Evolutionary conservation across 1,139 yeast species (phyloP), one percentile per base, ranked within the genome.

Genomic region (Blastobotrys apis): DNA sequence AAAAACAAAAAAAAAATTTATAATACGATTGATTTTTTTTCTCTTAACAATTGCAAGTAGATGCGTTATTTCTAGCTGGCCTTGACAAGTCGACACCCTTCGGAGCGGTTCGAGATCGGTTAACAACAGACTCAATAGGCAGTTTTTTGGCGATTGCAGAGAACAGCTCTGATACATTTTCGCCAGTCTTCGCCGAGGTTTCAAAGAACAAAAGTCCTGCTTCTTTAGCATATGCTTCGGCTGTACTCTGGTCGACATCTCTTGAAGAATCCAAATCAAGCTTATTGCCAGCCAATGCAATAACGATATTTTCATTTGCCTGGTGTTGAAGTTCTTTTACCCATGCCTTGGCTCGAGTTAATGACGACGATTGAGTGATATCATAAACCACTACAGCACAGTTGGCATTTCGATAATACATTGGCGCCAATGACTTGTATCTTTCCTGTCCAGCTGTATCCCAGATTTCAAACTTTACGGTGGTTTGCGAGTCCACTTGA

Each of bases 391-490:
- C 88, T 38, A 87, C 74, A 1, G 95, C 95, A 33, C 88, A 83
- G 62, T 85, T 84, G 20, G 95, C 90, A 58, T 86, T 86, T 50
- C 96, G 71, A 65, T 87, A 87, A 65, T 87, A 87, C 86, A 87
- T 83, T 3, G 95, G 95, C 2, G 95, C 94, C 58, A 87, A 72
- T 33, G 85, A 79, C 49, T 88, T 90, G 71, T 87, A 87, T 43
- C 96, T 69, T 62, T 87, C 96, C 64, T 87, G 96, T 2, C 96
- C 96, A 0, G 96, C 96, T 13, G 96, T 87, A 62, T 87, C 96
- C 74, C 75, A 71, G 39, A 71, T 71, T 50, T 71, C 75, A 47
- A 71, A 71, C 50, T 70, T 68, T 44, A 71, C 67, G 1, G 72
- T 68, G 1, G 80, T 75, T 44, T 68, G 68, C 17, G 80, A 69